phyloP scores from a whole-genome alignment of 257 asterid genomes.

The Verbascum thapsus region DNA sequence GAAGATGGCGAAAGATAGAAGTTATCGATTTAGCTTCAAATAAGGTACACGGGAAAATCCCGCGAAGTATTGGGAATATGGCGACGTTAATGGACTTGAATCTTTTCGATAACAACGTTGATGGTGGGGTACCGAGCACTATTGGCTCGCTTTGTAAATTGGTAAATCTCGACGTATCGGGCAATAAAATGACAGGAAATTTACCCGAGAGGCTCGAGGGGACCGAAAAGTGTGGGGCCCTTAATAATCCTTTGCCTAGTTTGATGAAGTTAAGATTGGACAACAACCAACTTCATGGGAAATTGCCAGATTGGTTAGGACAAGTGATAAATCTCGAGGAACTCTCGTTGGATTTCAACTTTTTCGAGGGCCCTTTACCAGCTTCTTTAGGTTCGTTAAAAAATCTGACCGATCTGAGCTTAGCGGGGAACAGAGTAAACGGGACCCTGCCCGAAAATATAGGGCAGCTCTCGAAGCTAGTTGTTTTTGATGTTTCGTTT shows the following conservation, averaged over 20 bases:
- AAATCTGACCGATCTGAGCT: slow-evolving; percentile 32
- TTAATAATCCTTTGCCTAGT: slow-evolving; percentile 33
- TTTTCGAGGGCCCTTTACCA: slow-evolving; percentile 51
- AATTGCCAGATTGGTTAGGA: slow-evolving; percentile 52
- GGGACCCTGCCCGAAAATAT: slow-evolving; percentile 47
- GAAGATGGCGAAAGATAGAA: slow-evolving; percentile 47
- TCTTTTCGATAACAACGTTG: slow-evolving; percentile 35
- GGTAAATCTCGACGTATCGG: slow-evolving; percentile 34
- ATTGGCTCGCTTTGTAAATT: slow-evolving; percentile 49
- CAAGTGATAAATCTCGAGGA: slow-evolving; percentile 36
- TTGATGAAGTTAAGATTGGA: slow-evolving; percentile 32
- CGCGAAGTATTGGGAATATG: slow-evolving; percentile 44
- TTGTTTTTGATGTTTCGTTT: slow-evolving; percentile 42
- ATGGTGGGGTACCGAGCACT: slow-evolving; percentile 47
- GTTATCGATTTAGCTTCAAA: slow-evolving; percentile 35
- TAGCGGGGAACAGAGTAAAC: slow-evolving; percentile 41
- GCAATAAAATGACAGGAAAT: slow-evolving; percentile 41
- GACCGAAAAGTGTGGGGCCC: slow-evolving; percentile 30
- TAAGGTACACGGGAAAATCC: slow-evolving; percentile 45
- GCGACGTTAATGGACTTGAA: slow-evolving; percentile 32
- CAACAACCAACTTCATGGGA: slow-evolving; percentile 40
- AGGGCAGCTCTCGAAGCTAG: slow-evolving; percentile 41
- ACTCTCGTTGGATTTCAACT: slow-evolving; percentile 36
- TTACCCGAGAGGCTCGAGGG: slow-evolving; percentile 45
- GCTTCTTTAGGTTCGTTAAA: slow-evolving; percentile 44